Conservation (phyloP, 139 green algal species). For the Chlorella sorokiniana region DNA sequence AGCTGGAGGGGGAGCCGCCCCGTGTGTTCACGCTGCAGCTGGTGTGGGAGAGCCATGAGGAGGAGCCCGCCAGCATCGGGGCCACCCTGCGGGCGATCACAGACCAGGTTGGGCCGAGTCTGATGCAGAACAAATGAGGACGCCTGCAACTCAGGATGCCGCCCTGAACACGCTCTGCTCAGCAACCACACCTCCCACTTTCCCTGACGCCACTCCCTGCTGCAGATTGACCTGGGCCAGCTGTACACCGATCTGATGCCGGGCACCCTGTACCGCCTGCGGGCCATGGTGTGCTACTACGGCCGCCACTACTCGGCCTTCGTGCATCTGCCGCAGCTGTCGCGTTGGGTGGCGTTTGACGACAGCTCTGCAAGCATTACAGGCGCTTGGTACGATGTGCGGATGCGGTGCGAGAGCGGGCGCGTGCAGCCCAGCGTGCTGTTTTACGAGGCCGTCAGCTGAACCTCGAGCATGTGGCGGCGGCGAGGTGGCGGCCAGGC, state of each 20-base stretch:
- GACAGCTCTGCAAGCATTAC: constrained; percentile 40
- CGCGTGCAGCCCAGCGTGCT: constrained; percentile 66
- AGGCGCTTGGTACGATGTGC: constrained; percentile 67
- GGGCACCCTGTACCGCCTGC: constrained; percentile 56
- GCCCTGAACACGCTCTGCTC: no score
- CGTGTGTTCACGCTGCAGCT: no score
- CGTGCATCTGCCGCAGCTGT: constrained; percentile 53
- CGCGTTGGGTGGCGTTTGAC: constrained; percentile 74
- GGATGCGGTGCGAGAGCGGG: constrained; percentile 63
- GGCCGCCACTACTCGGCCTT: constrained; percentile 89
- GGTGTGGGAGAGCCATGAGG: no score
- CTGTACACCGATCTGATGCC: constrained; percentile 7
- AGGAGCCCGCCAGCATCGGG: not conserved
- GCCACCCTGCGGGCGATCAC: constrained; percentile 7
- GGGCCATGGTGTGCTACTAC: constrained; percentile 89
- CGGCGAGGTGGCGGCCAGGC: no score
- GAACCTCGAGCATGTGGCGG: no score
- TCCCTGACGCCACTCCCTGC: not conserved
- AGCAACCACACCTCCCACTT: no score
- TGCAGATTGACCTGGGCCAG: constrained; percentile 22
- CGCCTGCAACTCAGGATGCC: no score
- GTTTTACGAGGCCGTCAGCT: constrained; percentile 38
- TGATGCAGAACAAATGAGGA: no score
- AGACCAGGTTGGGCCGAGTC: not conserved
- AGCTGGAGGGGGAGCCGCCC: no score